phyloP scores from a whole-genome alignment of 352 stramenopile genomes.

The Phytopythium delawarense region DNA sequence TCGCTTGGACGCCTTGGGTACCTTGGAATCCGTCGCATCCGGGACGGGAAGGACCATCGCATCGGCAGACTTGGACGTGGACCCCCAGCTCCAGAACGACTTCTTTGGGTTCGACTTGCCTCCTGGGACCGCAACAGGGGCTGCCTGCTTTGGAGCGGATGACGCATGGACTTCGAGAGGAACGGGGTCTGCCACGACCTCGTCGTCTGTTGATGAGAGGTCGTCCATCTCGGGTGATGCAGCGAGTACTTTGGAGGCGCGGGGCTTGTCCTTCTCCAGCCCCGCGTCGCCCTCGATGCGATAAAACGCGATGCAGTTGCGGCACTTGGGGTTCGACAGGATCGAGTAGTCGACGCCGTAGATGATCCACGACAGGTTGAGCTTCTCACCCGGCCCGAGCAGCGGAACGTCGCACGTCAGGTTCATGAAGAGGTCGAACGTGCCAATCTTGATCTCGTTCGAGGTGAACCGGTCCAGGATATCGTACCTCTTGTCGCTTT shows the following conservation, averaged over 20 bases:
- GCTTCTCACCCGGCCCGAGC: conserved; percentile 32
- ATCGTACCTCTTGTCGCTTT: conserved; percentile 27
- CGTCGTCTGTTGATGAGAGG: background rate
- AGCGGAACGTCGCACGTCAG: conserved; percentile 45
- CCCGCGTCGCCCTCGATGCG: conserved; percentile 23
- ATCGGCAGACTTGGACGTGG: background rate
- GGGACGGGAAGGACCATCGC: background rate
- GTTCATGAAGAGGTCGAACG: conserved; percentile 64
- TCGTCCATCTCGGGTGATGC: background rate
- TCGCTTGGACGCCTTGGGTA: background rate
- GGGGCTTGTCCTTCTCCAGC: background rate
- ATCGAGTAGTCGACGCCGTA: conserved; percentile 48
- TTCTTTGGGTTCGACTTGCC: background rate
- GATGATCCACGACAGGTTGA: conserved; percentile 53
- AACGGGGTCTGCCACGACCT: background rate
- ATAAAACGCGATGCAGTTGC: conserved; percentile 60
- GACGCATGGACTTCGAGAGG: background rate
- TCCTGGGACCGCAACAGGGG: background rate
- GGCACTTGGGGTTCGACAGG: conserved; percentile 38
- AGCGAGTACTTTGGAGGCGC: background rate
- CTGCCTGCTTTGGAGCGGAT: background rate
- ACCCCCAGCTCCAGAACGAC: background rate
- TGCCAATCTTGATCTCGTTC: conserved; percentile 51
- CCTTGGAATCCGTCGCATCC: background rate
- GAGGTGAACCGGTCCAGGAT: conserved; percentile 44